These are phyloP conservation scores for Fremontodendron californicum DNA, from an alignment of 345 rosid species.

Conservation along the genomic window DNA sequence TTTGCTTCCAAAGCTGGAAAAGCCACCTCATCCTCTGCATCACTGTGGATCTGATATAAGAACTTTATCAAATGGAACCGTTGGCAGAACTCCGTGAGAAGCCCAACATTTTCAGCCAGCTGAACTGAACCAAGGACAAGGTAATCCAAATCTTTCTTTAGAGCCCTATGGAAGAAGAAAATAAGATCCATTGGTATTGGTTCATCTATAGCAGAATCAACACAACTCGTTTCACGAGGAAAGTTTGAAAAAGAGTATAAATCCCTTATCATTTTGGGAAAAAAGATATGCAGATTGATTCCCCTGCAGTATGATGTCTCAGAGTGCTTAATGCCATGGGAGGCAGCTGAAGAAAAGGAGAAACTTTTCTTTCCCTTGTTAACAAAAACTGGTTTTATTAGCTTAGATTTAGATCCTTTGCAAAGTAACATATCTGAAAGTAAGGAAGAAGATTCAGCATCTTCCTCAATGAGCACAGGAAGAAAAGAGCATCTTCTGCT, in stretches of 20 bases:
- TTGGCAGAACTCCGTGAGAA: conserved; percentile 53
- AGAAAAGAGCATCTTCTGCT: conserved; percentile 35
- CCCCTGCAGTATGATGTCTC: conserved; percentile 44
- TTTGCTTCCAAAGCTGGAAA: conserved; percentile 82
- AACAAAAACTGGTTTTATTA: conserved; percentile 20
- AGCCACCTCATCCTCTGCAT: conserved; percentile 76
- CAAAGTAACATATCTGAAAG: conserved; percentile 20
- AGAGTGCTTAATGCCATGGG: conserved; percentile 19
- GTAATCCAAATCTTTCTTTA: conserved; percentile 64
- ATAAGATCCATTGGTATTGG: conserved; percentile 64
- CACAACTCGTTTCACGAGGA: conserved; percentile 32
- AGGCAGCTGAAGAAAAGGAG: conserved; percentile 24
- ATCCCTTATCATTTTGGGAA: conserved; percentile 30
- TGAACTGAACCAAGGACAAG: conserved; percentile 57
- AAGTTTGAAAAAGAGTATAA: conserved; percentile 23
- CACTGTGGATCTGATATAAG: conserved; percentile 57
- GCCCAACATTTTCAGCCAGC: conserved; percentile 40
- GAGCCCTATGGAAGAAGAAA: conserved; percentile 79
- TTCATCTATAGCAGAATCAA: conserved; percentile 24
- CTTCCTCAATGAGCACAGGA: conserved; percentile 33
- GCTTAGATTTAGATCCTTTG: conserved; percentile 24
- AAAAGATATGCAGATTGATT: conserved; percentile 35
- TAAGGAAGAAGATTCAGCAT: conserved; percentile 29
- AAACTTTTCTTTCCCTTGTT: conserved; percentile 27
- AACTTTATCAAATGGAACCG: conserved; percentile 51